Evolutionary conservation across 176 grass and related monocot species (phyloP), one percentile per base, ranked within the genome.

Genomic region (Panicum miliaceum): DNA sequence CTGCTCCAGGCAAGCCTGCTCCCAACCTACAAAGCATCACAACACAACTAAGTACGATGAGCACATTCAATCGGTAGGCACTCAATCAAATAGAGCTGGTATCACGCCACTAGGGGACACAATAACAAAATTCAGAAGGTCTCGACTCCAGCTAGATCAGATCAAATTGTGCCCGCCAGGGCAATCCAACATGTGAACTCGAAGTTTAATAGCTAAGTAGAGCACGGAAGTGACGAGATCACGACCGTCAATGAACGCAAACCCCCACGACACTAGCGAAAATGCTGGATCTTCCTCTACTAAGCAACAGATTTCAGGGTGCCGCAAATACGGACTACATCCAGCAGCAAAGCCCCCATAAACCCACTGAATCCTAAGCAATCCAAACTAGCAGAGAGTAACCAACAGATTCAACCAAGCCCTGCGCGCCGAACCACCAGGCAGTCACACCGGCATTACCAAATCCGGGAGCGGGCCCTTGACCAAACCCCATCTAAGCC

Each of bases 1-100:
- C 96, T 91, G 82, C 87, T 98, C 91, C 87, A 98, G 75, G 74
- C 73, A n/a, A 98, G 87, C 57, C 87, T 91, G 68, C 93, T 95
- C 81, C 96, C 96, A 89, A 93, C 85, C 96, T 98, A 57, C 18
- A 64, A 0, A 83, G 38, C 48, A 86, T 76, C n/a, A 53, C 47
- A 87, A 85, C 64, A 42, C 1, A 73, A 62, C 12, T 35, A 11
- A 27, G 12, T 18, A 67, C 36, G 76, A 76, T 8, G 20, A 86
- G 8, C 47, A 12, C 16, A 25, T 70, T 61, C 1, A 77, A 78
- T 14, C 7, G 6, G 45, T 7, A 7, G 41, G 13, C 14, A 81
- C 48, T 13, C 16, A 12, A 86, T 26, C 53, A 67, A 18, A 20
- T 35, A 13, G 26, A 37, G 7, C 15, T 9, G n/a, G 5, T 13